Evolutionary conservation across 2,329 filamentous ascomycete genomes (phyloP).

Genomic region (Penicillium hesseltinei): DNA sequence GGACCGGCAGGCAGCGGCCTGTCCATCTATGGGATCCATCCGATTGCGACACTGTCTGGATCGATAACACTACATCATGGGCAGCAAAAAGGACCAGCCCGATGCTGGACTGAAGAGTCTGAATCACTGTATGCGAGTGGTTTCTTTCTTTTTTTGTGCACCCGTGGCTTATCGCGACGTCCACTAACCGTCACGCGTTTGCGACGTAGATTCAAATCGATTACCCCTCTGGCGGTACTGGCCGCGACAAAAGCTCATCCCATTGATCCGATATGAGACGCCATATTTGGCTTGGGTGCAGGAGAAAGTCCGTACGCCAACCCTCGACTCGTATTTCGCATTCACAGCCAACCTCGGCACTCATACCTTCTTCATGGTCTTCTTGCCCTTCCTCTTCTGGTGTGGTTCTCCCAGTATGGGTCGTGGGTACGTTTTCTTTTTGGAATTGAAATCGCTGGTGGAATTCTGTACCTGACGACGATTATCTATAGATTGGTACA

Average conservation of each 20-base stretch:
- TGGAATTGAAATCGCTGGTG: not conserved
- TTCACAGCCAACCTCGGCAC: constrained; percentile 95
- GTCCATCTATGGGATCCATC: constrained; percentile 27
- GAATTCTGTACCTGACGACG: not conserved
- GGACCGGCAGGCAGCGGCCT: constrained; percentile 21
- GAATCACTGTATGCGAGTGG: constrained; percentile 62
- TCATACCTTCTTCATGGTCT: constrained; percentile 98
- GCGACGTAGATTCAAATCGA: constrained; percentile 67
- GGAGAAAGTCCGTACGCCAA: constrained; percentile 72
- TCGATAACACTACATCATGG: constrained; percentile 36
- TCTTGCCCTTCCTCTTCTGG: constrained; percentile 94
- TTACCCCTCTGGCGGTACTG: constrained; percentile 87
- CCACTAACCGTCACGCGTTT: constrained; percentile 14
- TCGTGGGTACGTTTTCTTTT: constrained; percentile 66
- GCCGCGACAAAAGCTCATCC: constrained; percentile 76
- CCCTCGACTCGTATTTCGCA: constrained; percentile 94
- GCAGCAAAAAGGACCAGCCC: constrained; percentile 37
- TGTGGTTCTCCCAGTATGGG: constrained; percentile 83
- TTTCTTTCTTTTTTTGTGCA: not conserved
- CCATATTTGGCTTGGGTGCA: constrained; percentile 89
- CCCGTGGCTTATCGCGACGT: not conserved
- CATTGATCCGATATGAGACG: constrained; percentile 90
- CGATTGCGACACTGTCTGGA: constrained; percentile 16
- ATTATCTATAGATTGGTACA: constrained; percentile 54
- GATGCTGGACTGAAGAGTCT: constrained; percentile 74